Base-by-base conservation (phyloP, 2,329 filamentous ascomycete genomes). In the Epichloe coenophiala region DNA sequence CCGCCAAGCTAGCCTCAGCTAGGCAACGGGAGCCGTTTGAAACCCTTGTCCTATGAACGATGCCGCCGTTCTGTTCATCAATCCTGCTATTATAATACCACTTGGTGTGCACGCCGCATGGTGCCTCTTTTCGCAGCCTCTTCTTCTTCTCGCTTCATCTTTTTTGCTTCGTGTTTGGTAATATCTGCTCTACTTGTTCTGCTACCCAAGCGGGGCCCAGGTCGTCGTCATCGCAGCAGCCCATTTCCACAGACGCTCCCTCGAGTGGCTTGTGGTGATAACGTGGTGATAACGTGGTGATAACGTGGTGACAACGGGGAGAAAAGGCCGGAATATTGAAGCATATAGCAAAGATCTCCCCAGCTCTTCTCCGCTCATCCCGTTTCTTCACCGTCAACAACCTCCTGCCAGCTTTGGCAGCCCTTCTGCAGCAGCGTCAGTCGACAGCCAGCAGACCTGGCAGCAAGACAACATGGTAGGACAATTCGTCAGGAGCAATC, bases 381-480 rank as follows among this genome's bases (percentile, higher is more conserved):
- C 71, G 8, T 70, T 78, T 56, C 72, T 77, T 49, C 68, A 74
- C 53, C 69, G 74, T 51, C 70, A 71, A 51, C 73, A 72, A 61
- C 68, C 70, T 49, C 71, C 72, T 7, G 68, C 69, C 56, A 72
- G 67, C 21, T 58, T 58, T 70, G 31, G 60, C 3, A n/a, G 19
- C 39, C 21, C 3, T 19, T 19, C n/a, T 40, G 27, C 42, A 21
- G 11, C 21, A 45, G 23, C 27, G 17, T 42, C 47, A 15, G 17
- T 36, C 47, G 39, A 44, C 23, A 13, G 8, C 31, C 33, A 15
- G 23, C 48, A 43, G 5, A 17, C 9, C 35, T 40, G 36, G 4
- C 23, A 37, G 35, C 49, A 61, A 57, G 56, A 61, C 54, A 56
- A 58, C 51, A 59, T 61, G 56, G 57, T 63, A 54, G 67, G 62